These are phyloP conservation scores for Hibiscus mutabilis DNA, from an alignment of 345 rosid species.

Conservation along the genomic window DNA sequence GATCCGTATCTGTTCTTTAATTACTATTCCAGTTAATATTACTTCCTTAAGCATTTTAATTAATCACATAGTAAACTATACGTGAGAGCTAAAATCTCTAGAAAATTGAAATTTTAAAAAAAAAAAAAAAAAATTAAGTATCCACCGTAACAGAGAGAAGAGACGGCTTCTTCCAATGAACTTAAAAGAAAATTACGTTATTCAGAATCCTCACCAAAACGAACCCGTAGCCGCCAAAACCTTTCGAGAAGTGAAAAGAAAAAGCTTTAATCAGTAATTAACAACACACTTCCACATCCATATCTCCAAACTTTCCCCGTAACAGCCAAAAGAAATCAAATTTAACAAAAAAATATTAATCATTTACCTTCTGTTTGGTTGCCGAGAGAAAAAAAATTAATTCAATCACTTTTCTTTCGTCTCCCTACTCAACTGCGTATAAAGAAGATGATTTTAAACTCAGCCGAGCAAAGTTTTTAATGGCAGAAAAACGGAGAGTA, in stretches of 20 bases:
- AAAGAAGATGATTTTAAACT: background rate
- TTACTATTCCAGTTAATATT: no score
- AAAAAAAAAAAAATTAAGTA: slow-evolving; percentile 12
- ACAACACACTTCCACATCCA: slow-evolving; percentile 15
- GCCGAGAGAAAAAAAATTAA: slow-evolving; percentile 10
- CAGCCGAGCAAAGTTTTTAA: background rate
- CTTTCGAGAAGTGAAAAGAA: slow-evolving; percentile 22
- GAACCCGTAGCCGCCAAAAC: slow-evolving; percentile 49
- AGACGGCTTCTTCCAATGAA: slow-evolving; percentile 42
- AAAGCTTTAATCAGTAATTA: slow-evolving; percentile 28
- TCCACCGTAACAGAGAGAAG: slow-evolving; percentile 54
- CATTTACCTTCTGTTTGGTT: slow-evolving; percentile 10
- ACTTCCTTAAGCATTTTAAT: background rate
- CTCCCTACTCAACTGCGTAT: background rate
- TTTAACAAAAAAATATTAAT: background rate
- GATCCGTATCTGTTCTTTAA: slow-evolving; percentile 40
- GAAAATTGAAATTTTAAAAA: background rate
- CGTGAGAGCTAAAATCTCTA: background rate
- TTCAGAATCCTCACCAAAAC: slow-evolving; percentile 77
- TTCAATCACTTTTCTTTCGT: background rate
- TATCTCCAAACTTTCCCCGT: background rate
- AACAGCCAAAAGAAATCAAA: background rate
- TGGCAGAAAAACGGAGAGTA: slow-evolving; percentile 33
- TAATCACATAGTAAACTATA: background rate
- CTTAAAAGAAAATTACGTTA: slow-evolving; percentile 50